Evolutionary conservation across 2,329 filamentous ascomycete genomes (phyloP).

Genomic region (Microsporum ferrugineum): DNA sequence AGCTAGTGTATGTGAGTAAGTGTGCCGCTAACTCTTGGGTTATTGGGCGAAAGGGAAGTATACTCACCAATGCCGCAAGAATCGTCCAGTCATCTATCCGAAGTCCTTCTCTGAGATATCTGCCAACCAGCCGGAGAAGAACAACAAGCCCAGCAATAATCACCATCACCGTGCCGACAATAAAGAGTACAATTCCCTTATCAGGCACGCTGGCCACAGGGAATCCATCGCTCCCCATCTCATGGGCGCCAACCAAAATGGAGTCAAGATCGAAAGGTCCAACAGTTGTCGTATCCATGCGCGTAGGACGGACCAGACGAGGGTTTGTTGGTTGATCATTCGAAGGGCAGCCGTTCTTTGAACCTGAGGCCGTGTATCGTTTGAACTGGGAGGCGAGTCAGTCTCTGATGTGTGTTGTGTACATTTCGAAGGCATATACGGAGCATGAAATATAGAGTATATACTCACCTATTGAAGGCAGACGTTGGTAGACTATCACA

Average conservation of each 20-base stretch:
- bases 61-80: slow-evolving; percentile 4
- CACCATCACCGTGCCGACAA: slow-evolving; percentile 4
- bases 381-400: not conserved
- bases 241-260: not conserved
- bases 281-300: not conserved
- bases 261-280: not conserved
- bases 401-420: not conserved
- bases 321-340: not conserved
- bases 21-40: not conserved
- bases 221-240: not conserved
- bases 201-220: not conserved
- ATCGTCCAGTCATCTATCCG: slow-evolving; percentile 10
- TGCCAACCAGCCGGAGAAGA: slow-evolving; percentile 7
- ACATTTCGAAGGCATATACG: not conserved
- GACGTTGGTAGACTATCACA: not conserved
- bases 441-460: not conserved
- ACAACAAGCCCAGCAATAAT: slow-evolving; percentile 8
- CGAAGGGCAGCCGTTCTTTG: not conserved
- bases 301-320: not conserved
- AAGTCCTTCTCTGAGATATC: slow-evolving; percentile 7
- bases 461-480: not conserved
- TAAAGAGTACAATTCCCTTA: slow-evolving; percentile 1
- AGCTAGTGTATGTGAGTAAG: not conserved
- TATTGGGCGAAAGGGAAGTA: not conserved
- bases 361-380: not conserved